Base-by-base conservation (phyloP, 768 basidiomycete genomes). In the Trametes punicea region DNA sequence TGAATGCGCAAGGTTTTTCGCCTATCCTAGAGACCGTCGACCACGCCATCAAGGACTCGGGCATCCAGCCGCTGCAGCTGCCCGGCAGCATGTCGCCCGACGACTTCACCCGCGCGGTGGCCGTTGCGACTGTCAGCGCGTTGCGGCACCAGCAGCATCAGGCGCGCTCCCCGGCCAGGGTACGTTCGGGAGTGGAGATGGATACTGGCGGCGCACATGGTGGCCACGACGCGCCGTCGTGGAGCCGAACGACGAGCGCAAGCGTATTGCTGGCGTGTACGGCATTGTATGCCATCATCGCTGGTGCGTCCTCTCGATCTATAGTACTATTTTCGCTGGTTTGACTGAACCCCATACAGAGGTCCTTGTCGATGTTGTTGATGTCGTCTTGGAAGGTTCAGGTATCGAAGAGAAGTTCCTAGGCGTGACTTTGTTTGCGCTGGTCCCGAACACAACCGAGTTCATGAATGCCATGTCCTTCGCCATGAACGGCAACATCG, bases 401-500 rank as follows among this genome's bases (percentile, higher is more conserved):
- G 92, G 92, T 2, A 92, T 98, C 26, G 91, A 97, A 55, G 97
- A 98, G 68, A 99, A 99, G 69, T 95, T 98, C 78, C 81, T 99
- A 27, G 97, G 97, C 48, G 80, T 99, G 59, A 98, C 94, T 0
- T 79, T 99, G 9, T 98, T 99, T 67, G 97, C 97, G 7, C 81
- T 99, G 29, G 95, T 98, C 0, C 97, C 97, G 4, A 99, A 99
- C 68, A 97, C 95, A 3, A 98, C 97, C 2, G 97, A 99, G 72
- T 98, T 99, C 71, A 97, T 97, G 93, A 98, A 98, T 67, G 97
- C 97, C 46, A 94, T 98, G 58, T 96, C 94, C 3, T 99, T 99
- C 68, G 95, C 97, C 25, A 72, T 99, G 59, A 91, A 97, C 66
- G 96, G 88, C 6, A 98, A 98, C 69, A 99, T 99, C 61, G 93